Percentiles rank a stretch among this genome's conserved stretches.
Conservation (phyloP, 495 filamentous ascomycete genomes). For the Pseudoneurospora amorphoporcata region DNA sequence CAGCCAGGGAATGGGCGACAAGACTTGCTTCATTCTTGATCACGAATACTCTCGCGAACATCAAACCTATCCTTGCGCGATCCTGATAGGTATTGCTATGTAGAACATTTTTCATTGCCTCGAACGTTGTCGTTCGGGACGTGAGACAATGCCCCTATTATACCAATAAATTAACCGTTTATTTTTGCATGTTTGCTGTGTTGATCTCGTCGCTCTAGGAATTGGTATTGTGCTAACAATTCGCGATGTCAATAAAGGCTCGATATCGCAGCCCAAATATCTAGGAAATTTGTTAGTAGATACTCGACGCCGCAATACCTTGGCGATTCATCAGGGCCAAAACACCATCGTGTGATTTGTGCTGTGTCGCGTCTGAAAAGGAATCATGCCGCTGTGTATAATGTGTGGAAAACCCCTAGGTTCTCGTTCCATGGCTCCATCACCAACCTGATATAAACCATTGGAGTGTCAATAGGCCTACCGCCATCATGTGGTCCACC, state of each 20-base stretch:
- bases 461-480: neutral
- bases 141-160: neutral
- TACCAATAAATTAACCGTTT: neutral
- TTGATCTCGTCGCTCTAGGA: neutral
- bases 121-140: neutral
- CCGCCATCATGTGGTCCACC: neutral
- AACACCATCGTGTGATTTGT: neutral
- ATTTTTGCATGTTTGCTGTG: neutral
- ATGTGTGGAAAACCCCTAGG: neutral
- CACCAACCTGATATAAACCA: neutral
- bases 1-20: neutral
- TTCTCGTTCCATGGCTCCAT: neutral
- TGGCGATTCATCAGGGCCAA: neutral
- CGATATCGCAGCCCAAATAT: neutral
- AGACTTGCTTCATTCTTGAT: neutral
- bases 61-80: neutral
- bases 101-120: neutral
- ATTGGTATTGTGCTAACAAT: neutral
- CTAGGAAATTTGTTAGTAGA: neutral
- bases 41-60: neutral
- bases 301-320: neutral
- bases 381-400: neutral
- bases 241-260: neutral
- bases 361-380: neutral
- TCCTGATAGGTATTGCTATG: neutral